Conservation (phyloP, 192 early-diverging fungal genomes). For the Entophlyctis luteolus region DNA sequence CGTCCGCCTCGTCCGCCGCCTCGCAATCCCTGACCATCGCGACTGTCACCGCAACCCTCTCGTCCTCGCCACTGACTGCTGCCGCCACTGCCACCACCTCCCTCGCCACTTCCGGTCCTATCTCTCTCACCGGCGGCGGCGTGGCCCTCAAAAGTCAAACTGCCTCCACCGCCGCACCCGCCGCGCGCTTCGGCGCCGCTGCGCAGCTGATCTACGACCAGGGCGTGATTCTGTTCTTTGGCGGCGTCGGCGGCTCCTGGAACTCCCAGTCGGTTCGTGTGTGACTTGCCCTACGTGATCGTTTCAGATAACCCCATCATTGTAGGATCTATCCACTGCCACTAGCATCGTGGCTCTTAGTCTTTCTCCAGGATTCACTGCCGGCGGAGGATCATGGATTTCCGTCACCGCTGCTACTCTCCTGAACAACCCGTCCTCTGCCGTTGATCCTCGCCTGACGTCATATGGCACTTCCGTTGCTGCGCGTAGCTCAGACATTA, state of each 20-base stretch:
- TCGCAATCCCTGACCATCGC: neutral
- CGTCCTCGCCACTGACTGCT: neutral
- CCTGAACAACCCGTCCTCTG: neutral
- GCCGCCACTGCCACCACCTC: neutral
- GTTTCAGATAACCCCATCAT: neutral
- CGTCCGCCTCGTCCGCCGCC: neutral
- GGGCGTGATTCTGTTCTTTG: slow-evolving; percentile 8
- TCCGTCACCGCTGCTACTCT: neutral
- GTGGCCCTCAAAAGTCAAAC: neutral
- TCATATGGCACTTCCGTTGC: slow-evolving; percentile 7
- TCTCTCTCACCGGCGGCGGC: neutral
- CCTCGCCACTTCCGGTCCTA: neutral
- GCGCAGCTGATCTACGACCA: slow-evolving; percentile 13
- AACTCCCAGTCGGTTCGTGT: neutral
- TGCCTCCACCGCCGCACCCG: neutral
- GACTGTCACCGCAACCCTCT: neutral
- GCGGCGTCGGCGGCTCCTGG: slow-evolving; percentile 3
- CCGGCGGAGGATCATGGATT: neutral
- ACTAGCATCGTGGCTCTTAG: slow-evolving; percentile 4
- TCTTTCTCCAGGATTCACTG: neutral
- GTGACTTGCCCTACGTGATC: too few species aligned
- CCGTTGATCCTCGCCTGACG: neutral
- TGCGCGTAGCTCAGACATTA: neutral
- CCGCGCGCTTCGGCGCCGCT: slow-evolving; percentile 8
- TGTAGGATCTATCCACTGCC: neutral